Conservation (phyloP, 2,329 filamentous ascomycete species). For the Rhexocercosporidium sp. region DNA sequence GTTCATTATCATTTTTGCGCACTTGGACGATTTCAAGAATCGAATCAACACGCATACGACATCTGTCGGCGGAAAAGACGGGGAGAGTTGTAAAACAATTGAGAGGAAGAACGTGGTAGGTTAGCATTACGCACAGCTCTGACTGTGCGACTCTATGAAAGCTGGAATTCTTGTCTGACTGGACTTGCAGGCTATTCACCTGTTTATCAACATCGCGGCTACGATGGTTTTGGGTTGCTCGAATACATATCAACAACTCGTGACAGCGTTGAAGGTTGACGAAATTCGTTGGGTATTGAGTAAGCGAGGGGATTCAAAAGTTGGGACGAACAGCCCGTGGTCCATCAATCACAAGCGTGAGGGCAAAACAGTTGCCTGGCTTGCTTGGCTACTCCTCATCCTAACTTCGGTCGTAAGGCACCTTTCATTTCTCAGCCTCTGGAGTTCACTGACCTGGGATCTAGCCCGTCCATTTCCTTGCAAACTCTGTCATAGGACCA, state of each 20-base stretch:
- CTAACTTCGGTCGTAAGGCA: conserved; percentile 30
- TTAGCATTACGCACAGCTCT: neutral
- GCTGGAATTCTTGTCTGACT: neutral
- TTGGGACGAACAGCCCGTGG: conserved; percentile 32
- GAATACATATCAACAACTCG: conserved; percentile 34
- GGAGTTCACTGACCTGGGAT: neutral
- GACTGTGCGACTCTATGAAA: too few species aligned
- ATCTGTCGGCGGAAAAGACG: conserved; percentile 25
- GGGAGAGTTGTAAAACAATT: conserved; percentile 27
- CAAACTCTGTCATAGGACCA: conserved; percentile 32
- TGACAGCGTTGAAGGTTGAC: conserved; percentile 26
- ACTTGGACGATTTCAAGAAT: conserved; percentile 23
- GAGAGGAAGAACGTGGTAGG: conserved; percentile 28
- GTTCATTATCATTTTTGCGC: conserved; percentile 26
- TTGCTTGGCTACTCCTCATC: conserved; percentile 31
- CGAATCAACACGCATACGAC: conserved; percentile 24
- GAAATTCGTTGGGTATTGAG: conserved; percentile 30
- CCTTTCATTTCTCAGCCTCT: neutral
- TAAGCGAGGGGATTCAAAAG: conserved; percentile 30
- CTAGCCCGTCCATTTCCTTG: conserved; percentile 33
- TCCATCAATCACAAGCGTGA: conserved; percentile 31
- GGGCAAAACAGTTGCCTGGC: conserved; percentile 29
- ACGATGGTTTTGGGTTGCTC: conserved; percentile 33
- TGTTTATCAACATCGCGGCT: conserved; percentile 33
- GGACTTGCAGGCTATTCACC: conserved; percentile 19